A percentile compares a stretch with the other conserved stretches of the same genome.
These are phyloP conservation scores for Ceratocystis diversiconidia DNA, from an alignment of 2,329 filamentous ascomycete genomes.

Conservation along the genomic window DNA sequence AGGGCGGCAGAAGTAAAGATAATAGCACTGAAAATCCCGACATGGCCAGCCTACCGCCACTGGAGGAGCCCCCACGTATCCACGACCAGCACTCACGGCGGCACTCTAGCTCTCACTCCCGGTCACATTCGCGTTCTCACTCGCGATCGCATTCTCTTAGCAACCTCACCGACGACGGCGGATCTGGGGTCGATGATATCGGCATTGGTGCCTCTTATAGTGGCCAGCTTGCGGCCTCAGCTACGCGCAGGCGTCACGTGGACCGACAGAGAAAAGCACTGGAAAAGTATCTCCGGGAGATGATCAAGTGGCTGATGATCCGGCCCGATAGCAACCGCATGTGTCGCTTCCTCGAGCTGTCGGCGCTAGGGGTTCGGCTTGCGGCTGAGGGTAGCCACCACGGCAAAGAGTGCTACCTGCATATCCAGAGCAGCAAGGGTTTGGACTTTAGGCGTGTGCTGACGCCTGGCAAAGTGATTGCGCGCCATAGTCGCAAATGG, in stretches of 20 bases:
- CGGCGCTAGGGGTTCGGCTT: conserved; percentile 80
- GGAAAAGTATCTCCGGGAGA: conserved; percentile 79
- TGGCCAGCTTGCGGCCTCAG: conserved; percentile 39
- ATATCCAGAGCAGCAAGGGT: conserved; percentile 83
- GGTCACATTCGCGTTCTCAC: not conserved
- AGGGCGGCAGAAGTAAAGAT: not conserved
- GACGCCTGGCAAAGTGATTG: conserved; percentile 63
- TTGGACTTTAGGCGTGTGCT: conserved; percentile 72
- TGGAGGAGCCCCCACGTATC: conserved; percentile 15
- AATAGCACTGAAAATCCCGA: not conserved
- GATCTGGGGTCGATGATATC: conserved; percentile 28
- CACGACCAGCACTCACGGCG: conserved; percentile 10
- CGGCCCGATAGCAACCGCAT: conserved; percentile 86
- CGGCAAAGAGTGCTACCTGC: conserved; percentile 87
- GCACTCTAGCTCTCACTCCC: not conserved
- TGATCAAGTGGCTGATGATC: conserved; percentile 96
- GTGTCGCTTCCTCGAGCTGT: conserved; percentile 91
- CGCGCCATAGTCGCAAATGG: conserved; percentile 84
- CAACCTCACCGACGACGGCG: conserved; percentile 31
- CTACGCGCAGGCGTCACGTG: conserved; percentile 47
- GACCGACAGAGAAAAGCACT: conserved; percentile 74
- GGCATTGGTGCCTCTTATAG: conserved; percentile 23
- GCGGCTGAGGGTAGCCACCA: conserved; percentile 95
- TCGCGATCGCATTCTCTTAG: conserved; percentile 7
- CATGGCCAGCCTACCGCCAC: conserved; percentile 23